phyloP scores from a whole-genome alignment of 2,329 filamentous ascomycete genomes.

The Didymella segeticola region DNA sequence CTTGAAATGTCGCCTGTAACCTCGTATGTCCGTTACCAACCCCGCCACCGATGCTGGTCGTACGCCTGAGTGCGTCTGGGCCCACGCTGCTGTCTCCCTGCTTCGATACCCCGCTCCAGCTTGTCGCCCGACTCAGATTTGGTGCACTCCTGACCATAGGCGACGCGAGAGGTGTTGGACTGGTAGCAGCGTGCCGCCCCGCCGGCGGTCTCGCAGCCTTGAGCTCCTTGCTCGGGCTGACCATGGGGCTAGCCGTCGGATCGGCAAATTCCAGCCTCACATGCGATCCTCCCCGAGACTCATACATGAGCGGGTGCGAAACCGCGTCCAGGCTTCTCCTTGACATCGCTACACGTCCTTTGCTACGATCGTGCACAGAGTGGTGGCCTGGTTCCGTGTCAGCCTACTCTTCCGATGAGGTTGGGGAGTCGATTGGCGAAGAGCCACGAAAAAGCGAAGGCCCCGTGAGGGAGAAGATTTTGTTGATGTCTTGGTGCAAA shows the following conservation, averaged over 20 bases:
- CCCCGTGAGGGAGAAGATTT: not conserved
- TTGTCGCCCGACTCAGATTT: not conserved
- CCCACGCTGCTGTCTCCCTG: not conserved
- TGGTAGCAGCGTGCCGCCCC: not conserved
- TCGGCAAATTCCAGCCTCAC: constrained; percentile 2
- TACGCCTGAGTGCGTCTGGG: not conserved
- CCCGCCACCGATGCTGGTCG: not conserved
- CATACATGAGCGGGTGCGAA: not conserved
- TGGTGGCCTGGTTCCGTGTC: constrained; percentile 24
- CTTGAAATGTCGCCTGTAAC: constrained; percentile 35
- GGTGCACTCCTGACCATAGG: not conserved
- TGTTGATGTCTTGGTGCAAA: not conserved
- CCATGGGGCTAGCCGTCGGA: not conserved
- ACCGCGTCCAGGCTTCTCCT: not conserved
- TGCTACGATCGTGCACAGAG: constrained; percentile 5
- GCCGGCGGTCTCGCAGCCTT: not conserved
- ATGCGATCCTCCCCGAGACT: not conserved
- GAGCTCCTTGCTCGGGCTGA: not conserved
- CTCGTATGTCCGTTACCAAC: constrained; percentile 21
- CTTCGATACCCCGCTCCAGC: constrained; percentile 8
- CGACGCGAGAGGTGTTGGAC: not conserved
- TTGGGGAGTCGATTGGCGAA: not conserved
- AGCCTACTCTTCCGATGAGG: constrained; percentile 3
- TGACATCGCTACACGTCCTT: not conserved
- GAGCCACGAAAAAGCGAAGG: not conserved